Percentiles rank a stretch among this genome's conserved stretches.
Conservation (phyloP, 371 early-diverging fungal species). For the Mucor sp. region DNA sequence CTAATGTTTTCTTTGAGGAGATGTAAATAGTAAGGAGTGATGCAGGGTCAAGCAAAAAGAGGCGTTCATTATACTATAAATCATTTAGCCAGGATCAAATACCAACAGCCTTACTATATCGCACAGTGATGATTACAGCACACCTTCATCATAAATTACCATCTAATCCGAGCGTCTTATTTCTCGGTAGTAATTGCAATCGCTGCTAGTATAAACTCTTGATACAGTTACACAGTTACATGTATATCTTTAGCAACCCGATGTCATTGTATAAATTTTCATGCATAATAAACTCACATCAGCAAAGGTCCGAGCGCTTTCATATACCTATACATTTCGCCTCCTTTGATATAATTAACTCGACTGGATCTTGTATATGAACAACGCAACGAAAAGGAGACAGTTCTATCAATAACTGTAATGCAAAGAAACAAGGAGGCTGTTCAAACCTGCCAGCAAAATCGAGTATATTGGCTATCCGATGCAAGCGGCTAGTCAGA, state of each 20-base stretch:
- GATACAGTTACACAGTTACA: background rate
- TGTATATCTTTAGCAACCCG: background rate
- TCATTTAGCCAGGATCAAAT: background rate
- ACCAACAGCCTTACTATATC: background rate
- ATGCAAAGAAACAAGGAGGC: background rate
- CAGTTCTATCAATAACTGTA: background rate
- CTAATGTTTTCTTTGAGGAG: background rate
- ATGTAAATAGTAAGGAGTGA: constrained; percentile 5
- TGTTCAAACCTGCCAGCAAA: background rate
- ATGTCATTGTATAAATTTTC: background rate
- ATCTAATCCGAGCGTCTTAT: background rate
- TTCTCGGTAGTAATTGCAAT: background rate
- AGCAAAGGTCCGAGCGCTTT: background rate
- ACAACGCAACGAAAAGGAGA: background rate
- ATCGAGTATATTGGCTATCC: background rate
- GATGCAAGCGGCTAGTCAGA: background rate
- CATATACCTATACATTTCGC: background rate
- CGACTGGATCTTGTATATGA: background rate
- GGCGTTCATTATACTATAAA: background rate
- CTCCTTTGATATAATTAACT: background rate
- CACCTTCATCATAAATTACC: background rate
- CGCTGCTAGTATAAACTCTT: background rate
- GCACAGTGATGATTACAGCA: background rate
- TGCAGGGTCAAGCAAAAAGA: constrained; percentile 7
- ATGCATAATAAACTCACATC: background rate